Evolutionary conservation across 176 grass and related monocot genomes (phyloP), one percentile per base, ranked within the genome.

Genomic region (Themeda triandra): DNA sequence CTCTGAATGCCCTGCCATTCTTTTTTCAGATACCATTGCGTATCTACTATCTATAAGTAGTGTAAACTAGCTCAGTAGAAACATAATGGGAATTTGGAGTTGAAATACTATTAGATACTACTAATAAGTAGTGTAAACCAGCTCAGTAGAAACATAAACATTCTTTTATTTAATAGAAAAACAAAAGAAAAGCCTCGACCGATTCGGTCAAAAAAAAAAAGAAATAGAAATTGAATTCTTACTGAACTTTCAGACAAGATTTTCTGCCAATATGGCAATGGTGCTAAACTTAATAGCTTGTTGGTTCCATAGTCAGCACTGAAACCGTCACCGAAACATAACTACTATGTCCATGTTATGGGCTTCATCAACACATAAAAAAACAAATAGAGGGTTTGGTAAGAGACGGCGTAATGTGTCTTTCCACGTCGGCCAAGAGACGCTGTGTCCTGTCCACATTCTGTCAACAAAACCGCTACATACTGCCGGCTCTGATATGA

Each of bases 371-470:
- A 27, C n/a, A 51, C 10, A 69, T 6, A 17, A 36, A 17, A 36
- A 74, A 83, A 48, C n/a, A 62, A 75, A 13, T 5, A 11, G 27
- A 12, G 1, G 59, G 59, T 17, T 64, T 65, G 58, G 59, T 79
- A 40, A 13, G 59, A 65, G 59, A 79, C 59, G 18, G 76, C 36
- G 14, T 6, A n/a, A 51, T 23, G 67, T 60, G 75, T 23, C 59
- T 35, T 30, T 79, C 58, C 81, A 19, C 67, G 31, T 59, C 35
- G 15, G 42, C 81, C 68, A 84, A 84, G 63, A 60, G 81, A 35
- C 62, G 6, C 46, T 4, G 46, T 8, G 48, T 54, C 48, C 48
- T 54, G 6, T 21, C 51, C 51, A 54, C 18, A 21, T 21, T 53
- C 6, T 21, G 49, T 53, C 19, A 53, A 53, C 18, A 21, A 53